Evolutionary conservation across 2,329 filamentous ascomycete species (phyloP), one percentile per base, ranked within the genome.

Genomic region (Colletotrichum phormii): DNA sequence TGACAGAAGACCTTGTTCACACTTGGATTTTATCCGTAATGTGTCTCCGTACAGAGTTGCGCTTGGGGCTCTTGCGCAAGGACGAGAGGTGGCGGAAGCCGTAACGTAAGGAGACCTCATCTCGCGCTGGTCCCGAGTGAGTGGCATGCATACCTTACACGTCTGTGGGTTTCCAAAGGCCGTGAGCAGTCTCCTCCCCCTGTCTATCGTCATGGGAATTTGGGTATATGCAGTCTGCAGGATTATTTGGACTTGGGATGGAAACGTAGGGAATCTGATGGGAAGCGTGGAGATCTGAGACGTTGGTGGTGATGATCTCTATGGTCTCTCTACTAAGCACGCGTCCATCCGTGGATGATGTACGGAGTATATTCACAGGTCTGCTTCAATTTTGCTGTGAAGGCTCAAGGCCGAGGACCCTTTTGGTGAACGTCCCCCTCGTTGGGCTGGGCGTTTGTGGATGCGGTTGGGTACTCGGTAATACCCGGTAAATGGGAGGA

Each of bases 391-490:
- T 35, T 35, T 35, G 33, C 42, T 46, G 42, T 9, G 42, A 9
- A 46, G 15, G 35, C 12, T 13, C 6, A 12, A 42, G 15, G 42
- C 42, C 42, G 5, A 46, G 42, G 42, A 22, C 18, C 29, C 6
- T n/a, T n/a, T n/a, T n/a, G n/a, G n/a, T n/a, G n/a, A n/a, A n/a
- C n/a, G n/a, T n/a, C n/a, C n/a, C n/a, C n/a, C n/a, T 26, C 64
- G 26, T 68, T 63, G 59, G 58, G 69, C 64, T 58, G 59, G 64
- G 51, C 63, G 60, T 49, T 55, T 55, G 49, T 64, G 46, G 46
- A 46, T 67, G 65, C 58, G 15, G 66, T 33, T 66, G 62, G 42
- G 42, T 70, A 37, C 42, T 70, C 60, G 54, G 66, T 61, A 72
- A 72, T 70, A 70, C 60, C 66, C 55, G 35, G 46, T 35, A 64